Conservation (phyloP, 441 rosid species). For the Erodium moschatum region DNA sequence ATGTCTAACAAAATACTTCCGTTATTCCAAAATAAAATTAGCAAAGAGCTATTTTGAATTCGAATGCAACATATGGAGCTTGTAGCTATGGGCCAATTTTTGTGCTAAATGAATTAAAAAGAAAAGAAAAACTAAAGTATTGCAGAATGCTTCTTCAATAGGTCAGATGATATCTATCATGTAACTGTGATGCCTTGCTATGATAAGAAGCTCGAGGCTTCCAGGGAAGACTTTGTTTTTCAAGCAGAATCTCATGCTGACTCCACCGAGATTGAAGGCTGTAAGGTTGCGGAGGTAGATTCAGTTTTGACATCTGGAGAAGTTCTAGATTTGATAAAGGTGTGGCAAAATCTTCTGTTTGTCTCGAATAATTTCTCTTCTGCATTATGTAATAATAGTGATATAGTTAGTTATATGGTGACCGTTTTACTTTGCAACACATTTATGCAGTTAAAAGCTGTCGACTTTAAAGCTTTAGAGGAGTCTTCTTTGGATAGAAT, state of each 20-base stretch:
- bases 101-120: background rate
- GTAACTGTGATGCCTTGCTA: conserved; percentile 95
- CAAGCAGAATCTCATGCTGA: conserved; percentile 37
- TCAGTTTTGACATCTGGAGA: conserved; percentile 87
- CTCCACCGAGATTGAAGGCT: background rate
- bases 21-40: background rate
- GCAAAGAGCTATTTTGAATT: background rate
- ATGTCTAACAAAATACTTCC: background rate
- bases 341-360: conserved; percentile 22
- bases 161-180: conserved; percentile 77
- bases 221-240: conserved; percentile 72
- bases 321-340: conserved; percentile 77
- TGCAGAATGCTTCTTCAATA: conserved; percentile 25
- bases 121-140: conserved; percentile 10
- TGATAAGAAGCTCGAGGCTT: conserved; percentile 93
- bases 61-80: background rate
- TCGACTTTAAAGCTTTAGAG: conserved; percentile 52
- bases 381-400: background rate
- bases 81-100: background rate
- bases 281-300: conserved; percentile 59
- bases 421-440: conserved; percentile 4
- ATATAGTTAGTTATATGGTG: background rate
- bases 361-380: background rate
- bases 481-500: conserved; percentile 63
- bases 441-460: conserved; percentile 54